phyloP scores from a whole-genome alignment of 306 rosid genomes.

The Begonia masoniana region DNA sequence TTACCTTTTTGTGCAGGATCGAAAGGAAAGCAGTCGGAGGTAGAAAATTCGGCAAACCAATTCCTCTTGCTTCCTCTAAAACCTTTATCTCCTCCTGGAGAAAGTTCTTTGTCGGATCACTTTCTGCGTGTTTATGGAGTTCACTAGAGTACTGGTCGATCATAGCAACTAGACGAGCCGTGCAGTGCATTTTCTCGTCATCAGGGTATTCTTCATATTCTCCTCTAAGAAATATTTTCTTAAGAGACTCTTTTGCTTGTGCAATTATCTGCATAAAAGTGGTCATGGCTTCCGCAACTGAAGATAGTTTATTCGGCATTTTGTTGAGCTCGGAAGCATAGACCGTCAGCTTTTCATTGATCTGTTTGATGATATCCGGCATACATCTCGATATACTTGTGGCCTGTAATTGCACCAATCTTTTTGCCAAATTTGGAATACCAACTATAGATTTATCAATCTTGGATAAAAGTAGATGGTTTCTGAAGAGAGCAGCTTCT shows the following conservation, averaged over 20 bases:
- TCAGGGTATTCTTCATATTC: conserved; percentile 13
- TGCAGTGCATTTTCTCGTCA: conserved; percentile 12
- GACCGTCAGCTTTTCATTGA: conserved; percentile 21
- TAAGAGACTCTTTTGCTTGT: conserved; percentile 22
- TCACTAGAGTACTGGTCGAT: conserved; percentile 4
- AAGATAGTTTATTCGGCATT: conserved; percentile 12
- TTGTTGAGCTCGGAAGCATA: conserved; percentile 13
- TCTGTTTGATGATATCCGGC: conserved; percentile 30
- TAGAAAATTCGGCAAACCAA: conserved; percentile 12
- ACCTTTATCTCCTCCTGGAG: conserved; percentile 10
- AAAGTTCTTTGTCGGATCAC: conserved; percentile 3
- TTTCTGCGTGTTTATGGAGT: conserved; percentile 6
- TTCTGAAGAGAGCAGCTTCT: conserved; percentile 16
- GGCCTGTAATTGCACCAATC: conserved; percentile 31
- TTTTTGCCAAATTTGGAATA: conserved; percentile 29
- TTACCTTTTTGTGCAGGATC: conserved; percentile 9
- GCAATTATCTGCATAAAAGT: conserved; percentile 33
- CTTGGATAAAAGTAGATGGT: conserved; percentile 19
- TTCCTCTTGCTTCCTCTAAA: conserved; percentile 14
- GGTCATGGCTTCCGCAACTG: conserved; percentile 14
- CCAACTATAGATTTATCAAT: conserved; percentile 35
- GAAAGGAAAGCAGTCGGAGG: conserved; percentile 11
- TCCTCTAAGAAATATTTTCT: conserved; percentile 14
- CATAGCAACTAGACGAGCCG: conserved; percentile 12
- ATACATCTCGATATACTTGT: conserved; percentile 24